A percentile compares a stretch with the other conserved stretches of the same genome.
phyloP scores from a whole-genome alignment of 129 eudicot genomes.

The Ambrosia trifida region DNA sequence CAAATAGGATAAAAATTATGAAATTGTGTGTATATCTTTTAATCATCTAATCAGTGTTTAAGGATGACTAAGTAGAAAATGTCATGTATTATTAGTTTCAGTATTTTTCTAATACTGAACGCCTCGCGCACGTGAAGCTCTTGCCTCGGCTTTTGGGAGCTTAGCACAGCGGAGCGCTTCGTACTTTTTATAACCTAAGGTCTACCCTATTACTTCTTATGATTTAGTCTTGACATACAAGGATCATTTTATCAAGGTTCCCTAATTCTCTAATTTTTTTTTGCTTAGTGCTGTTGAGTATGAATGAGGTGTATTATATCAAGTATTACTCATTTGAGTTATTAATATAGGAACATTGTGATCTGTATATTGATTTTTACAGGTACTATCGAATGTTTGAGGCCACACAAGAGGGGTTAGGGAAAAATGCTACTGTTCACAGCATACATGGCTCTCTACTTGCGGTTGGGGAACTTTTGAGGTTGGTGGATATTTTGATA shows the following conservation, averaged over 20 bases:
- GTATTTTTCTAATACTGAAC: no score
- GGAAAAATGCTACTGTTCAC: constrained; percentile 93
- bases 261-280: background rate
- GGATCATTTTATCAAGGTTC: background rate
- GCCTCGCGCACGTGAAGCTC: no score
- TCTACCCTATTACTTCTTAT: background rate
- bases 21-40: no score
- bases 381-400: constrained; percentile 99
- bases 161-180: no score
- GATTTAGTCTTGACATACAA: constrained; percentile 3
- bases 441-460: constrained; percentile 98
- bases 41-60: no score
- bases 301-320: background rate
- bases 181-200: no score
- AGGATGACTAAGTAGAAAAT: no score
- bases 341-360: constrained; percentile 19
- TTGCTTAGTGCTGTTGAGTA: background rate
- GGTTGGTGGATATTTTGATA: constrained; percentile 56
- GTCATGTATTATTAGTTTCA: no score
- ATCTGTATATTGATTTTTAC: constrained; percentile 26
- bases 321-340: background rate
- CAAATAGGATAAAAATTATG: no score
- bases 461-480: constrained; percentile 98
- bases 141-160: no score
- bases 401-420: constrained; percentile 98